Conservation (phyloP, 2,329 filamentous ascomycete species). For the Monilinia polystroma region DNA sequence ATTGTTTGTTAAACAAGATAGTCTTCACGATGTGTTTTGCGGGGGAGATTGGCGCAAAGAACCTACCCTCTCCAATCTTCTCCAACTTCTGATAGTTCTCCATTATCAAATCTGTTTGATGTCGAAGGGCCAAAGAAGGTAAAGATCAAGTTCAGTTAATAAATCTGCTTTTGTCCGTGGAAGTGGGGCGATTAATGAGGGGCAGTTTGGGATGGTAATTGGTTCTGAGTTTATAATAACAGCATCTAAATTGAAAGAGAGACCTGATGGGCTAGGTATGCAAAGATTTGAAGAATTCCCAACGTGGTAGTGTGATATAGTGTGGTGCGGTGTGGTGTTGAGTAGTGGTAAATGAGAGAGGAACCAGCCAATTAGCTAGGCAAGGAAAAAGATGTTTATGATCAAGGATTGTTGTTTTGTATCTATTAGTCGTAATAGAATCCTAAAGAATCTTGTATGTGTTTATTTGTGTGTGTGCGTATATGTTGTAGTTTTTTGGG, state of each 20-base stretch:
- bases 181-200: slow-evolving; percentile 26
- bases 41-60: slow-evolving; percentile 22
- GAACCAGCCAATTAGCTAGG: background rate
- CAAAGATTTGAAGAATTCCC: slow-evolving; percentile 12
- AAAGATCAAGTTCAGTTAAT: slow-evolving; percentile 31
- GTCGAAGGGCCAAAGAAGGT: slow-evolving; percentile 35
- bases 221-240: slow-evolving; percentile 21
- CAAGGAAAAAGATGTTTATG: slow-evolving; percentile 1
- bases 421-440: background rate
- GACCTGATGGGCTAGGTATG: background rate
- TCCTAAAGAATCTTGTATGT: background rate
- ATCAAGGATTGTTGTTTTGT: background rate
- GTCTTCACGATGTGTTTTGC: background rate
- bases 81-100: slow-evolving; percentile 97
- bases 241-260: slow-evolving; percentile 29
- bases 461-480: background rate
- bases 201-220: slow-evolving; percentile 30
- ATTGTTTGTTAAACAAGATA: slow-evolving; percentile 11
- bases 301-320: too few relatives aligned
- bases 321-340: too few relatives aligned
- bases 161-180: slow-evolving; percentile 34
- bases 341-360: too few relatives aligned
- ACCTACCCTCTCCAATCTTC: slow-evolving; percentile 90
- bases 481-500: background rate
- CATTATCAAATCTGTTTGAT: slow-evolving; percentile 48